A percentile compares a stretch with the other conserved stretches of the same genome.
phyloP scores from a whole-genome alignment of 2,329 filamentous ascomycete species.

The Herpotrichia juniperi region DNA sequence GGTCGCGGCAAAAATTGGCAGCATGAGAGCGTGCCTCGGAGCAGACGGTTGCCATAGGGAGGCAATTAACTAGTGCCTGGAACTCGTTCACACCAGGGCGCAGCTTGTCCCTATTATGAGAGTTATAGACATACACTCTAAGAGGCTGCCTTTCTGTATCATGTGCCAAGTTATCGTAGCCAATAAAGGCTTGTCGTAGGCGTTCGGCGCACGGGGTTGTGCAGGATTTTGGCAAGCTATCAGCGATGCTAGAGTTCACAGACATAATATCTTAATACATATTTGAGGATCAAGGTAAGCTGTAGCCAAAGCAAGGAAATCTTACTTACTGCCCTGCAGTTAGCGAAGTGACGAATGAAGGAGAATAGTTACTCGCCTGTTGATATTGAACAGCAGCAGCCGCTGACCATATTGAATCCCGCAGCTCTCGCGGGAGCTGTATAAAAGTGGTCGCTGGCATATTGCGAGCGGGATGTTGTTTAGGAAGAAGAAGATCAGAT shows the following conservation, averaged over 20 bases:
- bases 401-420: slow-evolving; percentile 13
- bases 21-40: slow-evolving; percentile 10
- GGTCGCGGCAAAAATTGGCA: slow-evolving; percentile 6
- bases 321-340: neutral
- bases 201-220: slow-evolving; percentile 7
- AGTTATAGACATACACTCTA: slow-evolving; percentile 4
- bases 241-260: slow-evolving; percentile 5
- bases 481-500: neutral
- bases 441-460: slow-evolving; percentile 12
- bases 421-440: slow-evolving; percentile 7
- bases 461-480: slow-evolving; percentile 2
- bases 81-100: slow-evolving; percentile 11
- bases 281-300: neutral
- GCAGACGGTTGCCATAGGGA: slow-evolving; percentile 11
- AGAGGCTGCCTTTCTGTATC: slow-evolving; percentile 11
- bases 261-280: neutral
- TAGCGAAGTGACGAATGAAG: neutral
- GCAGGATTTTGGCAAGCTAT: slow-evolving; percentile 5
- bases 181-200: slow-evolving; percentile 9
- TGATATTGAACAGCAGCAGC: slow-evolving; percentile 13
- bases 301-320: neutral
- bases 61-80: slow-evolving; percentile 11
- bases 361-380: neutral
- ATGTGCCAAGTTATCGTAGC: slow-evolving; percentile 3
- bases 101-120: slow-evolving; percentile 4